phyloP scores from a whole-genome alignment of 129 eudicot species.

The Ambrosia trifida region DNA sequence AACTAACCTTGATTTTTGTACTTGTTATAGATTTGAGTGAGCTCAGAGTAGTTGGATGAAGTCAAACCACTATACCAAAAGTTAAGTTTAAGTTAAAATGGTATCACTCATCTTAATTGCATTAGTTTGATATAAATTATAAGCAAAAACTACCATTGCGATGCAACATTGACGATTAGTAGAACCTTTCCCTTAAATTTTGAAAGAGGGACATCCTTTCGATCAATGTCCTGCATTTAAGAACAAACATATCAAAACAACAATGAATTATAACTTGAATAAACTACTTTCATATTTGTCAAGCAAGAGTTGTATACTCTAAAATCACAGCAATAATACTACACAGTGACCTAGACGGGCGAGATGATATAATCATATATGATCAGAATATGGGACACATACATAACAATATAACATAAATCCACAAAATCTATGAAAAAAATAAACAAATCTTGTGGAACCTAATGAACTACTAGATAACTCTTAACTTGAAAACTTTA shows the following conservation, averaged over 20 bases:
- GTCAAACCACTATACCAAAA: constrained; percentile 72
- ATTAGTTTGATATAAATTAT: background rate
- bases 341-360: background rate
- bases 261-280: background rate
- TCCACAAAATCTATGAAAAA: no score
- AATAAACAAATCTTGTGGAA: background rate
- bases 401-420: background rate
- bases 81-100: constrained; percentile 30
- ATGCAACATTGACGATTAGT: constrained; percentile 87
- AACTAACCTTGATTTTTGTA: constrained; percentile 85
- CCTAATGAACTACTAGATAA: background rate
- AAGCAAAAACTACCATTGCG: constrained; percentile 59
- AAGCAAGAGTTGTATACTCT: background rate
- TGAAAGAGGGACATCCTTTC: constrained; percentile 70
- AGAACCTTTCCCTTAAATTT: constrained; percentile 78
- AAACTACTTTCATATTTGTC: background rate
- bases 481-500: background rate
- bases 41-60: constrained; percentile 81
- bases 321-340: background rate
- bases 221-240: constrained; percentile 74
- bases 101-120: background rate
- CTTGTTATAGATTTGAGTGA: constrained; percentile 73
- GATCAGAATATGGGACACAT: background rate
- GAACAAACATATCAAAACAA: constrained; percentile 11
- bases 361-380: background rate